These are phyloP conservation scores for Pisolithus sp. DNA, from an alignment of 768 basidiomycete species.

Conservation along the genomic window DNA sequence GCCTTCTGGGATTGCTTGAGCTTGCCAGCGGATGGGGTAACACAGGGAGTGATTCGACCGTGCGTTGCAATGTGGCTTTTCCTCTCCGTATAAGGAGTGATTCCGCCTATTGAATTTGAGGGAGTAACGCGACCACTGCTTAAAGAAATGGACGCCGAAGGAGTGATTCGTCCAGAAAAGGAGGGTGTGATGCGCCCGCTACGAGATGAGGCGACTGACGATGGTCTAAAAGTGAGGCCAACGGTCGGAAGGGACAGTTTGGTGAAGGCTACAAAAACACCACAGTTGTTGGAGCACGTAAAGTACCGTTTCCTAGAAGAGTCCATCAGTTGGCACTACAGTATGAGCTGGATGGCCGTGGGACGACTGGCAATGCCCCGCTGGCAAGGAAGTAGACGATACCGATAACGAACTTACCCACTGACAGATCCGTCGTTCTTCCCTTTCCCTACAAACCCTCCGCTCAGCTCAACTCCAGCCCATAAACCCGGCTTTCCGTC, in stretches of 20 bases:
- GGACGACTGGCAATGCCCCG: not conserved
- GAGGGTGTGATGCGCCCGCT: constrained; percentile 40
- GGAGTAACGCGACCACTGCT: constrained; percentile 52
- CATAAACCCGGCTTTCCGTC: constrained; percentile 85
- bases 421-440: constrained; percentile 91
- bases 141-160: constrained; percentile 33
- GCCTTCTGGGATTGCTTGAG: constrained; percentile 27
- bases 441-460: constrained; percentile 82
- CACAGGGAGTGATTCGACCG: constrained; percentile 45
- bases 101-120: constrained; percentile 41
- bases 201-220: constrained; percentile 75
- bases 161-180: constrained; percentile 40
- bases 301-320: constrained; percentile 73
- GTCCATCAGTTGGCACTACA: constrained; percentile 7
- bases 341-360: not conserved
- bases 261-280: constrained; percentile 80
- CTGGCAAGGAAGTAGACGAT: not conserved
- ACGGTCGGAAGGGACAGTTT: constrained; percentile 80
- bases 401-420: constrained; percentile 56
- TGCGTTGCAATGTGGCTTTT: constrained; percentile 26
- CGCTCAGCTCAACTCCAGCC: constrained; percentile 89
- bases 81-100: constrained; percentile 28
- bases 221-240: constrained; percentile 53
- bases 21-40: constrained; percentile 27
- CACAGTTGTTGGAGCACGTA: constrained; percentile 73